Evolutionary conservation across 2,329 filamentous ascomycete genomes (phyloP).

Genomic region (Rhinocladiella similis): DNA sequence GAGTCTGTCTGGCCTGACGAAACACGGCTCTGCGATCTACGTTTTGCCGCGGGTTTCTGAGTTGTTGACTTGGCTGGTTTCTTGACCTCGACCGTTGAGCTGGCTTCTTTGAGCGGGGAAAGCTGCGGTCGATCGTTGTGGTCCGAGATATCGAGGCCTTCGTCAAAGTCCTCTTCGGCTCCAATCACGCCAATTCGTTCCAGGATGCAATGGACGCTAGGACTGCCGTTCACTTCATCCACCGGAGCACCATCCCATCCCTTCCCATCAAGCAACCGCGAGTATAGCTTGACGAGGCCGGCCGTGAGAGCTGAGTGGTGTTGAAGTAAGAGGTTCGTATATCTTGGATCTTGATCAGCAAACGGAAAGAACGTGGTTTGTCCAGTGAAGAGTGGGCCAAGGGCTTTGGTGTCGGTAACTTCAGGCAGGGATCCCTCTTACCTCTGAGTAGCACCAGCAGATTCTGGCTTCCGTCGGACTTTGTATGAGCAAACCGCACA

Average conservation of each 20-base stretch:
- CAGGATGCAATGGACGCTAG: slow-evolving; percentile 20
- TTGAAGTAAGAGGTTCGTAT: slow-evolving; percentile 15
- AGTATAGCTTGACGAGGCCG: slow-evolving; percentile 16
- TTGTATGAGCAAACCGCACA: slow-evolving; percentile 18
- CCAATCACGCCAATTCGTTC: slow-evolving; percentile 26
- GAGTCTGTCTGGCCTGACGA: neutral
- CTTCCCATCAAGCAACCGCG: slow-evolving; percentile 6
- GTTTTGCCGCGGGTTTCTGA: neutral
- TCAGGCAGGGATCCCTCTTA: neutral
- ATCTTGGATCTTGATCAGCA: slow-evolving; percentile 7
- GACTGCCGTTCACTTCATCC: slow-evolving; percentile 17
- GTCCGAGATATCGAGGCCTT: neutral
- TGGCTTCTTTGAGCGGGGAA: neutral
- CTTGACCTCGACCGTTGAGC: neutral
- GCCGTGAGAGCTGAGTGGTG: slow-evolving; percentile 17
- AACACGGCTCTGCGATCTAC: neutral
- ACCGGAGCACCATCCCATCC: slow-evolving; percentile 14
- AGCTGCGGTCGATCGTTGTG: neutral
- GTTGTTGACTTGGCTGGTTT: neutral
- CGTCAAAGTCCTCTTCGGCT: slow-evolving; percentile 22
- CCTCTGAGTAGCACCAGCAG: slow-evolving; percentile 14
- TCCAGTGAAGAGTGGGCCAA: neutral
- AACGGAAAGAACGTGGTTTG: neutral
- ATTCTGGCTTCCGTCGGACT: slow-evolving; percentile 13
- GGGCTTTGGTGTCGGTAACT: neutral